Evolutionary conservation across 345 rosid species (phyloP).

Genomic region (Eucalyptus regnans): DNA sequence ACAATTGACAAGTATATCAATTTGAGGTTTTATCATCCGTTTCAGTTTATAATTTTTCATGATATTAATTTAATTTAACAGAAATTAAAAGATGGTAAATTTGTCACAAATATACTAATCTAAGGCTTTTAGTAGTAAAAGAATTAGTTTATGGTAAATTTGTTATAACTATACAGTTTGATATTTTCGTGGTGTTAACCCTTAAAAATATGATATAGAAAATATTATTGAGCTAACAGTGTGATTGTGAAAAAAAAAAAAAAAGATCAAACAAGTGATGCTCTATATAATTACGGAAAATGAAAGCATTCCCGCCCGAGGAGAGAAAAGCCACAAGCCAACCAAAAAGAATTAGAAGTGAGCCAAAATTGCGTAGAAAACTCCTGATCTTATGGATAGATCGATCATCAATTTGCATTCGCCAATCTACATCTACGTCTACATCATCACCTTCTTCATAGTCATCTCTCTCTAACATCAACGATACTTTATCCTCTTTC

Average conservation of each 20-base stretch:
- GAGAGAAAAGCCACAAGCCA: not conserved
- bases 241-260: not conserved
- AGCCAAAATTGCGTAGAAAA: not conserved
- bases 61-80: too few relatives aligned
- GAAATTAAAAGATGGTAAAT: too few relatives aligned
- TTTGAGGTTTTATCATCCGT: too few relatives aligned
- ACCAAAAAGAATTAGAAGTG: not conserved
- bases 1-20: rapidly evolving
- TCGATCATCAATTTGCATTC: not conserved
- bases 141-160: too few relatives aligned
- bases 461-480: too few relatives aligned
- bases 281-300: not conserved
- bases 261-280: not conserved
- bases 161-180: too few relatives aligned
- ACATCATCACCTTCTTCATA: too few relatives aligned
- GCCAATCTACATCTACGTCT: not conserved
- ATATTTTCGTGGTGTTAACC: too few relatives aligned
- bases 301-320: not conserved
- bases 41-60: too few relatives aligned
- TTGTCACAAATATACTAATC: too few relatives aligned
- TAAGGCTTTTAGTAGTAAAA: too few relatives aligned
- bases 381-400: not conserved
- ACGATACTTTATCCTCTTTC: too few relatives aligned
- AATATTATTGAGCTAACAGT: not conserved
- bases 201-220: not conserved